These are phyloP conservation scores for Lenzites betulinus DNA, from an alignment of 768 basidiomycete genomes.

Conservation along the genomic window DNA sequence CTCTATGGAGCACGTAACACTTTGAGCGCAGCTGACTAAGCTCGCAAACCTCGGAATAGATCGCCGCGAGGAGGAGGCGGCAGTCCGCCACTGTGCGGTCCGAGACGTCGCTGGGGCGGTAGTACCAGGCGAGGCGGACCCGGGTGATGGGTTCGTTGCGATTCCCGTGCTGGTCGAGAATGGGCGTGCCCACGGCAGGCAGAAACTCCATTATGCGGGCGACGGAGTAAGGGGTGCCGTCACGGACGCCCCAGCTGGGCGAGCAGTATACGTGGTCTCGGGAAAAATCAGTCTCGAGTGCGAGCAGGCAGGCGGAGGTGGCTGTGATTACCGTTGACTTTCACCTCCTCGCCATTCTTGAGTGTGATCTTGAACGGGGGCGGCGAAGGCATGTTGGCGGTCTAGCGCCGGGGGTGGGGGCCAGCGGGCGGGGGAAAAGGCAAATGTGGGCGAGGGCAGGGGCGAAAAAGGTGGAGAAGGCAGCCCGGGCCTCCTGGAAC, in stretches of 20 bases:
- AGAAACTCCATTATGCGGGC: conserved; percentile 98
- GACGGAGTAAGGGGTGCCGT: conserved; percentile 94
- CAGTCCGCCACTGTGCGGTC: conserved; percentile 90
- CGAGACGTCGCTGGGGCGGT: conserved; percentile 94
- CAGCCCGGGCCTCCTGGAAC: conserved; percentile 2
- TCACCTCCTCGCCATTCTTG: conserved; percentile 83
- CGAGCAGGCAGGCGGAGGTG: conserved; percentile 22
- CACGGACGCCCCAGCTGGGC: conserved; percentile 87
- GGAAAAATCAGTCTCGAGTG: conserved; percentile 39
- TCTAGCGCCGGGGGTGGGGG: conserved; percentile 13
- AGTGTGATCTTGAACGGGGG: conserved; percentile 53
- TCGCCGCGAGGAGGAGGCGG: conserved; percentile 89
- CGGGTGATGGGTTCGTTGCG: conserved; percentile 74
- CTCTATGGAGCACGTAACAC: conserved; percentile 93
- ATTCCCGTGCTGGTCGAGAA: conserved; percentile 59
- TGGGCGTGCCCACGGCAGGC: conserved; percentile 63
- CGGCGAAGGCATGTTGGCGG: conserved; percentile 25
- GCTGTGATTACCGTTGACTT: conserved; percentile 73
- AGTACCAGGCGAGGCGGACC: conserved; percentile 94
- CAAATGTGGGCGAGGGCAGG: not conserved
- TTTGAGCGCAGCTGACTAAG: conserved; percentile 89
- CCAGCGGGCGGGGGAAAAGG: not conserved
- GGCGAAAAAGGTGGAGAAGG: not conserved
- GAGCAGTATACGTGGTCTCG: conserved; percentile 97
- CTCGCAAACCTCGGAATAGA: conserved; percentile 96